These are phyloP conservation scores for Sungouiella thailandica DNA, from an alignment of 805 yeast genomes.

Conservation along the genomic window DNA sequence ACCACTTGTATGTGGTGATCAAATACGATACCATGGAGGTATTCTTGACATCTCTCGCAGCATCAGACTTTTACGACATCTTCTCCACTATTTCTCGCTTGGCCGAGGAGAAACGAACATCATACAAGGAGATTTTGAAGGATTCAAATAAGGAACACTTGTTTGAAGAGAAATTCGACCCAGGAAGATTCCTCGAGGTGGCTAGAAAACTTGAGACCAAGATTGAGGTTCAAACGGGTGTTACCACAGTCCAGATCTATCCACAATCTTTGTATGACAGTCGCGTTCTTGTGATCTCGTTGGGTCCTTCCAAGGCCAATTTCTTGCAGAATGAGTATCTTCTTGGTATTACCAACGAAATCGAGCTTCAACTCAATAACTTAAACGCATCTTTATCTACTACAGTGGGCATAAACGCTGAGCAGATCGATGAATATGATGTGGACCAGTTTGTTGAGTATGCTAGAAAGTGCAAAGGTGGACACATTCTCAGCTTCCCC, in stretches of 20 bases:
- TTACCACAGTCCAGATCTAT: constrained; percentile 58
- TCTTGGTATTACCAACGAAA: constrained; percentile 46
- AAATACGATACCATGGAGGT: constrained; percentile 50
- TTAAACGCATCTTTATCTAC: constrained; percentile 65
- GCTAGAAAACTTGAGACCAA: constrained; percentile 56
- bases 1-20: constrained; percentile 52
- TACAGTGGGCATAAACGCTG: constrained; percentile 48
- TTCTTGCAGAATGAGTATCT: constrained; percentile 46
- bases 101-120: constrained; percentile 63
- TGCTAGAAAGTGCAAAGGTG: constrained; percentile 65
- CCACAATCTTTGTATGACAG: constrained; percentile 80
- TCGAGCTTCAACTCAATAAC: constrained; percentile 59
- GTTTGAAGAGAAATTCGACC: constrained; percentile 1
- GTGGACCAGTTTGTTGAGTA: constrained; percentile 53
- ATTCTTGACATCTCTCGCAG: constrained; percentile 78
- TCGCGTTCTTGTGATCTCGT: constrained; percentile 61
- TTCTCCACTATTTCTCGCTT: constrained; percentile 65
- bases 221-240: constrained; percentile 56
- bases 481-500: constrained; percentile 76
- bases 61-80: constrained; percentile 77
- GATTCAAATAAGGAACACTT: constrained; percentile 41
- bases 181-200: constrained; percentile 19
- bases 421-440: constrained; percentile 37
- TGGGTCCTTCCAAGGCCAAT: constrained; percentile 51
- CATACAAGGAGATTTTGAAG: constrained; percentile 70